Evolutionary conservation across 805 yeast species (phyloP), one percentile per base, ranked within the genome.

Genomic region (Wickerhamomyces pijperi): DNA sequence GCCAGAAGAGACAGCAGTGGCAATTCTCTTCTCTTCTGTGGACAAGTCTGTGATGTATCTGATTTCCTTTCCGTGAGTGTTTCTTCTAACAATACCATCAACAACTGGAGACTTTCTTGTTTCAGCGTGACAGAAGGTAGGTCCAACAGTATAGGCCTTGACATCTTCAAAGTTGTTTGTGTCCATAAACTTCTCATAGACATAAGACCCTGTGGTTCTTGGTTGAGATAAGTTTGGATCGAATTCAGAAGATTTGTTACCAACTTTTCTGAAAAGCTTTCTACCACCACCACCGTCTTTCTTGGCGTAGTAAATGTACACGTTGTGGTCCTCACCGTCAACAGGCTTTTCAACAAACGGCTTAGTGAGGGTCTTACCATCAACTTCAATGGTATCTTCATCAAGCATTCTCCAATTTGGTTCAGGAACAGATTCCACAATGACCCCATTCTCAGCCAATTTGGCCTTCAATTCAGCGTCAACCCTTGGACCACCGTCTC

Each of bases 271-370:
- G 65, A 92, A 92, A 45, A 92, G 65, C 38, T 94, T 70, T 44
- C 99, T 72, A 20, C 99, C 99, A 47, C 99, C 99, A 41, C 99
- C 99, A 35, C 99, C 99, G 38, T 82, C 82, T 42, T 81, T 73
- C 41, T 74, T 72, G 28, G 88, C 82, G 58, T 90, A 92, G 61
- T 92, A 92, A 32, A 92, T 88, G 58, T 82, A 84, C 36, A 92
- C 90, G 55, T 92, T 92, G 61, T 92, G 99, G 60, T 92, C 96
- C 61, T 92, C 99, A 39, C 99, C 99, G 59, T 92, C 96, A 3
- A 88, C 97, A 1, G 99, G 99, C 50, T 92, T 92, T 59, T 92
- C 99, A 28, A 92, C 98, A 67, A 78, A 92, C 6, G 99, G 99
- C 56, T 92, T 92, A 32, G 67, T 68, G 64, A 92, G 64, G 8